Conservation (phyloP, 2,329 filamentous ascomycete genomes). For the Beauveria bassiana region DNA sequence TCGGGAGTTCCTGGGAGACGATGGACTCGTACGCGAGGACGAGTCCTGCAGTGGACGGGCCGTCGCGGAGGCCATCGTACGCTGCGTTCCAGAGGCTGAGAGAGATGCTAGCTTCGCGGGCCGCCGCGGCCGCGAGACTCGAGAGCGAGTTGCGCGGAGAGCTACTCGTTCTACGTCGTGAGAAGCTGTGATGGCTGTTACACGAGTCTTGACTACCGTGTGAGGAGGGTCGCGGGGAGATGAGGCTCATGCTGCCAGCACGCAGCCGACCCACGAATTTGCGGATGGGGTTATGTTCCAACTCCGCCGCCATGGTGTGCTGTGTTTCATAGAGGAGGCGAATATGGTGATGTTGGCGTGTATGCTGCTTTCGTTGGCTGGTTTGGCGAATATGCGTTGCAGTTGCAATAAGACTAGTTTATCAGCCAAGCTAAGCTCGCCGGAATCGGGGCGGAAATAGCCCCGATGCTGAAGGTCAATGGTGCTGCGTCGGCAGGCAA, state of each 20-base stretch:
- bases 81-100: constrained; percentile 28
- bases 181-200: not conserved
- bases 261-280: constrained; percentile 10
- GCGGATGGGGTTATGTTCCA: not conserved
- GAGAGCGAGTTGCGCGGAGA: constrained; percentile 6
- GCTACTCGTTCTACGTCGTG: not conserved
- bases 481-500: not conserved
- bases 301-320: not conserved
- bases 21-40: constrained; percentile 30
- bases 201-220: not conserved
- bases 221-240: constrained; percentile 1
- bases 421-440: not conserved
- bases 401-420: not conserved
- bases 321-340: not conserved
- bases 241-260: constrained; percentile 9
- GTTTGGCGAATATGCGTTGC: not conserved
- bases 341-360: not conserved
- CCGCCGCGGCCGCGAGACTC: not conserved
- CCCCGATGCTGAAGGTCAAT: not conserved
- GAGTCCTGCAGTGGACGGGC: constrained; percentile 21
- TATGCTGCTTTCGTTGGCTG: not conserved
- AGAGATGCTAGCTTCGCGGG: constrained; percentile 16
- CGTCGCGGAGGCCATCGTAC: constrained; percentile 26
- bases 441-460: constrained; percentile 1
- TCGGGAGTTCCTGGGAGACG: constrained; percentile 27